phyloP scores from a whole-genome alignment of 2,329 filamentous ascomycete species.

The Pseudopyrenochaeta lycopersici region DNA sequence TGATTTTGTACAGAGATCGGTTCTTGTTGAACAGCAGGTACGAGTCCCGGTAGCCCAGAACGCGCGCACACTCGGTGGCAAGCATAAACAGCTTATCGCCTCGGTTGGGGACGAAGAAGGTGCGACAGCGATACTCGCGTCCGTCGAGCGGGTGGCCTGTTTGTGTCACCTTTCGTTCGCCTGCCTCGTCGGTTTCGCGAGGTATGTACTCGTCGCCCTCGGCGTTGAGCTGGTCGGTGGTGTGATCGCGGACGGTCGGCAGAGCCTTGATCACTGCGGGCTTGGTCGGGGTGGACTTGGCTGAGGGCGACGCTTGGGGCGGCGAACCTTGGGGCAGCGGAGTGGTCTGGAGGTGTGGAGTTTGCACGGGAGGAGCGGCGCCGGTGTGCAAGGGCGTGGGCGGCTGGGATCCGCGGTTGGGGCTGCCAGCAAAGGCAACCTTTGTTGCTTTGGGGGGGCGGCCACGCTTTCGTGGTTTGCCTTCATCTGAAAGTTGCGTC shows the following conservation, averaged over 20 bases:
- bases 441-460: conserved; percentile 69
- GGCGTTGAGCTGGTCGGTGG: conserved; percentile 89
- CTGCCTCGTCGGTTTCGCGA: conserved; percentile 89
- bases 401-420: conserved; percentile 61
- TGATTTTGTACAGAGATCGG: conserved; percentile 95
- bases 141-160: conserved; percentile 84
- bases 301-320: conserved; percentile 69
- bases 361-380: conserved; percentile 59
- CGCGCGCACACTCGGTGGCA: conserved; percentile 93
- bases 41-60: conserved; percentile 94
- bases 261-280: conserved; percentile 85
- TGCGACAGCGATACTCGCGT: conserved; percentile 90
- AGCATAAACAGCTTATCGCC: conserved; percentile 98
- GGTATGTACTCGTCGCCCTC: conserved; percentile 95
- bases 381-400: conserved; percentile 61
- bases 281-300: conserved; percentile 81
- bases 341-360: conserved; percentile 63
- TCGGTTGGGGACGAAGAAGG: conserved; percentile 89
- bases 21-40: conserved; percentile 99
- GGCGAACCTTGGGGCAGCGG: conserved; percentile 62
- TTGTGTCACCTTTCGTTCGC: conserved; percentile 89
- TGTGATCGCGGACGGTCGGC: conserved; percentile 95
- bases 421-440: conserved; percentile 63
- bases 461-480: conserved; percentile 55
- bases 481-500: conserved; percentile 32